Percentiles rank a stretch among this genome's conserved stretches.
These are phyloP conservation scores for Diaporthe amygdali DNA, from an alignment of 2,329 filamentous ascomycete genomes.

Conservation along the genomic window DNA sequence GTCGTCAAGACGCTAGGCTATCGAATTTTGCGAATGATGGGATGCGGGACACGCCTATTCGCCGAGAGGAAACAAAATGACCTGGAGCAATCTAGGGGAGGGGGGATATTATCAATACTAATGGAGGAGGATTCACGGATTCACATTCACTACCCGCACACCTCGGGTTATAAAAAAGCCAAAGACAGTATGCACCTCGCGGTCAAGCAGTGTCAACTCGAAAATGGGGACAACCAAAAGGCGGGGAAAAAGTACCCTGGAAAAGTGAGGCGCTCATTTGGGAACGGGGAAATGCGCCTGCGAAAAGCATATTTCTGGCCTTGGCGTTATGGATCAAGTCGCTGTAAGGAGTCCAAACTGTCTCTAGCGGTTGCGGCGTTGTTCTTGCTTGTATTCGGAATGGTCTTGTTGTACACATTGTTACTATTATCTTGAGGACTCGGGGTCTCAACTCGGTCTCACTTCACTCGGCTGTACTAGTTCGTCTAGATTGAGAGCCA, in stretches of 20 bases:
- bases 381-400: not conserved
- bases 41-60: conserved; percentile 8
- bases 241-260: not conserved
- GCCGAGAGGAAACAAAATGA: not conserved
- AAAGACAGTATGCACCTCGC: conserved; percentile 13
- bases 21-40: not conserved
- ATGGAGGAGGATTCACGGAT: not conserved
- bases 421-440: not conserved
- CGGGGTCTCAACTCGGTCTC: not conserved
- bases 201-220: conserved; percentile 10
- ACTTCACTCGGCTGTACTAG: not conserved
- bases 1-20: not conserved
- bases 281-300: not conserved
- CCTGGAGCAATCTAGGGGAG: not conserved
- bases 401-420: not conserved
- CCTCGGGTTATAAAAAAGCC: not conserved
- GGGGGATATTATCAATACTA: not conserved
- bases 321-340: conserved; percentile 9
- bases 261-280: conserved; percentile 1
- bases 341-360: not conserved
- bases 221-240: not conserved
- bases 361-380: not conserved
- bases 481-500: not conserved
- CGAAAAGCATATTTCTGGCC: not conserved
- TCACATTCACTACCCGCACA: not conserved